Percentiles rank a stretch among this genome's conserved stretches.
These are phyloP conservation scores for Populus euphratica DNA, from an alignment of 345 rosid species.

Conservation along the genomic window DNA sequence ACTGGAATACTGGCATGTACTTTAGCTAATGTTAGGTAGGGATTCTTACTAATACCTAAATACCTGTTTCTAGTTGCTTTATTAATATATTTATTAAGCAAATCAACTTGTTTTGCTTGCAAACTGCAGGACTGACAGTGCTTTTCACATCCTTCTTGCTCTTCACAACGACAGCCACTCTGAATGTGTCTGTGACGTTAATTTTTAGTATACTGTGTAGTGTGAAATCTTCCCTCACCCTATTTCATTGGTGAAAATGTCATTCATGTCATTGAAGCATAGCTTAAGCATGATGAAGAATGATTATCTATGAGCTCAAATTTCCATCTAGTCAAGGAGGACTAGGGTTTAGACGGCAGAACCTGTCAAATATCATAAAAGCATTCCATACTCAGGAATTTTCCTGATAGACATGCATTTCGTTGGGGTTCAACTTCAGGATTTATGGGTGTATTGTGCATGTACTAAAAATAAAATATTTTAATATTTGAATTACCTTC, in stretches of 20 bases:
- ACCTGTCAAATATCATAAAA: not conserved
- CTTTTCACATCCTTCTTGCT: not conserved
- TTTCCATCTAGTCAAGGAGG: not conserved
- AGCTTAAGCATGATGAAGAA: not conserved
- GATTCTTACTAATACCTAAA: no score
- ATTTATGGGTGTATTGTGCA: not conserved
- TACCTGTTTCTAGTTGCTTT: no score
- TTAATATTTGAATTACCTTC: no score
- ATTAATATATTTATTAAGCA: no score
- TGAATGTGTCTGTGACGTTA: conserved; percentile 60
- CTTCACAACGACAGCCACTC: conserved; percentile 44
- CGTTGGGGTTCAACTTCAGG: conserved; percentile 52
- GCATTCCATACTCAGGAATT: conserved; percentile 47
- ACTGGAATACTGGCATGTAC: no score
- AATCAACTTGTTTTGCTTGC: no score
- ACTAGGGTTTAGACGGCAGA: not conserved
- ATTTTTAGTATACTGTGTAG: conserved; percentile 20
- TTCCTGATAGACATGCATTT: conserved; percentile 60
- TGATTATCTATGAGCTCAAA: not conserved
- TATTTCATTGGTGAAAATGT: not conserved
- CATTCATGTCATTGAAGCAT: not conserved
- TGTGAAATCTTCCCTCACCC: conserved; percentile 13
- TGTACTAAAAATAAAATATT: no score
- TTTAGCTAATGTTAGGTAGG: no score
- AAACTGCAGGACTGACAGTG: no score